Base-by-base conservation (phyloP, 108 stramenopile genomes). In the Stephanodiscus triporus region DNA sequence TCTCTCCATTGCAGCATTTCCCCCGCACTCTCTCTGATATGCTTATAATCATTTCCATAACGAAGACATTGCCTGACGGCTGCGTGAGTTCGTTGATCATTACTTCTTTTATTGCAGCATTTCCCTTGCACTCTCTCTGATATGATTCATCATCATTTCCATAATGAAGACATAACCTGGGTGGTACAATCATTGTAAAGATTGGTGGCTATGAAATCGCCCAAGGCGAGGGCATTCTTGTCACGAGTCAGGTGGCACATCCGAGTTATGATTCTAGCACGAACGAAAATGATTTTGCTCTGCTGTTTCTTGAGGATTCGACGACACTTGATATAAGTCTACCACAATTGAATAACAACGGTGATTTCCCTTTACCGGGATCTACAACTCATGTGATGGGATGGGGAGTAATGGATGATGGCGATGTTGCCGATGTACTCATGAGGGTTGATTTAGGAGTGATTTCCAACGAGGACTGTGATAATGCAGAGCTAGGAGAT, bases 331-430 rank as follows among this genome's bases (percentile, higher is more conserved):
- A 58, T 45, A 62, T 68, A 20, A 17, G 22, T 17, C 26, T 55
- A 6, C 49, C 81, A 0, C 9, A 19, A 38, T 45, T 86, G 19
- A 87, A 77, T 48, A 10, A 13, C 16, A 62, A 85, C 67, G 1
- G 27, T n/a, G n/a, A 30, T 20, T 57, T 57, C 6, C 60, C 60
- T 42, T 30, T 19, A 13, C 4, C 37, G 4, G 36, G n/a, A n/a
- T 50, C 75, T 61, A 34, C 60, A 11, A 66, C 51, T 8, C 79
- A 72, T 9, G 81, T 85, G 9, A 78, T 86, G 68, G 89, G 89
- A 14, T 77, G 85, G 58, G 88, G 86, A 45, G 63, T 50, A 30
- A 77, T 59, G n/a, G 51, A 59, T 29, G 45, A 45, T 19, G 63
- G 43, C 23, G 63, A 64, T 10, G 20, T 30, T 30, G 30, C 45